phyloP scores from a whole-genome alignment of 345 rosid species.

The Rhodamnia rubescens region DNA sequence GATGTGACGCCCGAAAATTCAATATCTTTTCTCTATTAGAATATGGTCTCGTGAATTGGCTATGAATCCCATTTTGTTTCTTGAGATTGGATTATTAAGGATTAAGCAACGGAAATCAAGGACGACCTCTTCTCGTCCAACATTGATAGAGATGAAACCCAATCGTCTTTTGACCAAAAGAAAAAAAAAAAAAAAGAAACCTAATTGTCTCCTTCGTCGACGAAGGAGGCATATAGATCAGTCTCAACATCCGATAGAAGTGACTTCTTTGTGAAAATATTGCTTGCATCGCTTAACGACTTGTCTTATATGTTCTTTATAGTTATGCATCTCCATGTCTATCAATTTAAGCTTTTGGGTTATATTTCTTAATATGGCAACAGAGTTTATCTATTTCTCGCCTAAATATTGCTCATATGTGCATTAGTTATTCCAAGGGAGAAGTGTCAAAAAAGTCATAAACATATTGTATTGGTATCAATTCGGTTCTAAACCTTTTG shows the following conservation, averaged over 20 bases:
- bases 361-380: background rate
- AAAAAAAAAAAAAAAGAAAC: background rate
- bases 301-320: background rate
- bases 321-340: background rate
- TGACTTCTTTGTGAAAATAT: background rate
- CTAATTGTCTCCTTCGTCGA: background rate
- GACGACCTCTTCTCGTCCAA: too few species aligned
- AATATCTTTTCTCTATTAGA: too few species aligned
- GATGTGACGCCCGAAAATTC: too few species aligned
- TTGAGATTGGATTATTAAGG: too few species aligned
- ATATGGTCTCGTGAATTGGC: too few species aligned
- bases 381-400: background rate
- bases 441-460: too few species aligned
- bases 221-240: background rate
- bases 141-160: background rate
- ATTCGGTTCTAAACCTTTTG: too few species aligned
- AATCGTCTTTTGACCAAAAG: background rate
- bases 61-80: too few species aligned
- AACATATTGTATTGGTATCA: too few species aligned
- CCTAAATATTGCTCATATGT: background rate
- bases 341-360: background rate
- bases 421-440: background rate
- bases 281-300: fast-evolving
- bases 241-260: background rate
- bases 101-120: too few species aligned